Evolutionary conservation across 768 basidiomycete species (phyloP).

Genomic region (Russula vinacea): DNA sequence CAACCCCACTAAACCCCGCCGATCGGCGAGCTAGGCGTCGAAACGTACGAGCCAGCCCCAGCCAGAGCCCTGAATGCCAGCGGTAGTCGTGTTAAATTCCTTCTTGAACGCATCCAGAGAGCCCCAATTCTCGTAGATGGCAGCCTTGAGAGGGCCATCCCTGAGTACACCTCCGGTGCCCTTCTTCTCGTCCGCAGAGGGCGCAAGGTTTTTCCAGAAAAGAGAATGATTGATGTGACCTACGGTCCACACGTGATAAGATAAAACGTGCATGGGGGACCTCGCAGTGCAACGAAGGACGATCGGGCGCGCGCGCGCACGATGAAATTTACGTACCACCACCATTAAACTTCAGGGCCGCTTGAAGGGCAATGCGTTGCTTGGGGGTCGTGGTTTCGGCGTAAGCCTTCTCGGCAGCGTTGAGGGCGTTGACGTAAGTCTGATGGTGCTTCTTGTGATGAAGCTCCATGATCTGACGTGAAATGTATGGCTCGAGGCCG

Average conservation of each 20-base stretch:
- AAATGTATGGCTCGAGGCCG: slow-evolving; percentile 94
- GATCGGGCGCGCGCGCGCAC: not conserved
- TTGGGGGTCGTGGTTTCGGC: slow-evolving; percentile 64
- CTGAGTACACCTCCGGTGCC: slow-evolving; percentile 57
- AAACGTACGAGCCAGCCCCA: slow-evolving; percentile 93
- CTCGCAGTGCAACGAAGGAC: not conserved
- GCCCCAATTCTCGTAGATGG: slow-evolving; percentile 64
- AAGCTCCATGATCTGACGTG: slow-evolving; percentile 85
- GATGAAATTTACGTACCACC: slow-evolving; percentile 58
- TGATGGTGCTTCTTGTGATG: slow-evolving; percentile 97
- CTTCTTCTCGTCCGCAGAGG: slow-evolving; percentile 49
- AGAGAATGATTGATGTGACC: slow-evolving; percentile 93
- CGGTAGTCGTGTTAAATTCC: slow-evolving; percentile 81
- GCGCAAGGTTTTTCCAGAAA: slow-evolving; percentile 94
- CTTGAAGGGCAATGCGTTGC: slow-evolving; percentile 82
- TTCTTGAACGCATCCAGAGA: slow-evolving; percentile 67
- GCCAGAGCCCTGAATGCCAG: slow-evolving; percentile 86
- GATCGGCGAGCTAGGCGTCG: not conserved
- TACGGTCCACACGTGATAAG: slow-evolving; percentile 35
- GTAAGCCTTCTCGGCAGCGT: slow-evolving; percentile 81
- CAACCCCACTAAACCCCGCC: not conserved
- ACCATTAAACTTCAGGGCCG: slow-evolving; percentile 94
- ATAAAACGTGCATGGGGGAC: not conserved
- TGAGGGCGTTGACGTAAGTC: slow-evolving; percentile 89
- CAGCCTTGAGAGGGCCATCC: slow-evolving; percentile 62